Base-by-base conservation (phyloP, 1,139 yeast species). In the Ogataea hybrid region DNA sequence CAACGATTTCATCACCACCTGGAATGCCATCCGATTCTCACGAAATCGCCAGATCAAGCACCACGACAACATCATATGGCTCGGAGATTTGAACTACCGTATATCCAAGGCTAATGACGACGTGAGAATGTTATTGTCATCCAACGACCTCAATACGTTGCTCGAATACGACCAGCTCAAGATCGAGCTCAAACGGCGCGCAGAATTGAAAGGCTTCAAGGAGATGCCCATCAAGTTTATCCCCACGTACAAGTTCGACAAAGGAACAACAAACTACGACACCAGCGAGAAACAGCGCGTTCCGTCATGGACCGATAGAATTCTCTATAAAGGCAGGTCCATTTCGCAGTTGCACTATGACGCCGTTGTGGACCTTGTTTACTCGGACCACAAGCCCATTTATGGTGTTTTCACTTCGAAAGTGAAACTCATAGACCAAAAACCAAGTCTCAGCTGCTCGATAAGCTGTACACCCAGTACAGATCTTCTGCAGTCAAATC, bases 271-370 rank as follows among this genome's bases (percentile, higher is more conserved):
- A 49, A 63, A 57, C 11, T 92, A 92, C 53, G 97, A 89, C 58
- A 73, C 90, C 3, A 84, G 95, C 34, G 97, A 90, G 58, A 92
- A 92, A 63, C 92, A 84, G 54, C 75, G 98, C 53, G 80, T 88
- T 1, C 98, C 98, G 1, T 92, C 97, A 0, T 92, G 98, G 98
- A 90, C 97, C 7, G 98, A 92, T 62, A 71, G 97, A 60, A 79
- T 88, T 33, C 71, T 89, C 41, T 85, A 73, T 58, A 71, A 75
- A 33, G 82, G 85, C 28, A 67, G 68, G n/a, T 61, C 63, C 5
- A 57, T 84, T 21, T 62, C 65, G 28, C 87, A 84, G 38, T 58
- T 79, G 47, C 78, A 77, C 39, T 85, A 85, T 56, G 74, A 77
- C 44, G 73, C 79, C 20, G 73, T 77, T 2, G 73, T 73, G 63